Base-by-base conservation (phyloP, 306 rosid species). In the Quercus suber region DNA sequence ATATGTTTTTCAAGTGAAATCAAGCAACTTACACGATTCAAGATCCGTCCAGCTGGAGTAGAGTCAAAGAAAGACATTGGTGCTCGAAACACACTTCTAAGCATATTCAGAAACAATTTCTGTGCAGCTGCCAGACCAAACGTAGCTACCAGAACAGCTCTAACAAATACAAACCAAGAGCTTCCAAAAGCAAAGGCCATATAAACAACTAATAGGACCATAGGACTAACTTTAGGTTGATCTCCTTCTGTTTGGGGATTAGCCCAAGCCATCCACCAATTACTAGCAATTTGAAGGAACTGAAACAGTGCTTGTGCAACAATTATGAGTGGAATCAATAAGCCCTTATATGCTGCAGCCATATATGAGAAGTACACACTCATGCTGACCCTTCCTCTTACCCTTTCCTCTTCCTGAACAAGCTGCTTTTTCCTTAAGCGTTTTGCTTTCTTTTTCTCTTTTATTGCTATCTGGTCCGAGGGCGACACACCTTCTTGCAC, bases 221-320 rank as follows among this genome's bases (percentile, higher is more conserved):
- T 82, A 20, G 99, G 89, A 85, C 90, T 87, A 81, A 88, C 94
- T 93, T 90, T 96, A 37, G 99, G 91, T 74, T 77, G 81, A 73
- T 88, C 99, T 81, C 98, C 97, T 88, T 87, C 93, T 18, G 98
- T 96, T 89, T 93, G 99, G 81, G 99, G 99, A 88, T 96, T 96
- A 61, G 99, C 99, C 99, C 98, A 96, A 45, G 99, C 99, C 99
- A 96, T 96, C 99, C 99, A 96, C 99, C 99, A 96, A 84, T 89
- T 96, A 77, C 99, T 93, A 76, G 99, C 97, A 84, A 96, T 96
- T 88, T 96, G 99, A 83, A 96, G 99, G 89, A 96, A 96, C 83
- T 96, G 99, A 90, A 96, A 96, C 35, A 90, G 75, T 65, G 87
- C 43, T 87, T 96, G 99, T 17, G 99, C 97, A 60, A 91, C 74